Base-by-base conservation (phyloP, 805 yeast genomes). In the Yarrowia porcina region DNA sequence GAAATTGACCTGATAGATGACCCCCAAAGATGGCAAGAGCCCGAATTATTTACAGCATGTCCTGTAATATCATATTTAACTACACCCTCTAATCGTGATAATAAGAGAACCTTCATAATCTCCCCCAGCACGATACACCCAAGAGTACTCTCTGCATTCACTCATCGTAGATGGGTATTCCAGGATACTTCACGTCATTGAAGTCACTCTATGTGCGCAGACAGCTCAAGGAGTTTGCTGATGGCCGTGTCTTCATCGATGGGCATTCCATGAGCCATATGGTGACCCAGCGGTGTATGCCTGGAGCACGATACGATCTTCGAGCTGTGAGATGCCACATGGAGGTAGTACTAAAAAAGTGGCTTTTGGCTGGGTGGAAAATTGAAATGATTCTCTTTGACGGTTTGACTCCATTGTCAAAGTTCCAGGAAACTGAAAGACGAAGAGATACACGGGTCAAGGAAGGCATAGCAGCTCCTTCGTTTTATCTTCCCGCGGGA, bases 191-290 rank as follows among this genome's bases (percentile, higher is more conserved):
- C 36, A 33, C 57, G 21, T 42, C 33, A 35, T 35, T 50, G 57
- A 50, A 50, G 57, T 50, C 57, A 10, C 42, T 50, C 3, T 50
- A 50, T 35, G 57, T 50, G 41, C 41, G 57, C 21, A 50, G 35
- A 32, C 57, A 33, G 32, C 42, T 50, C 38, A 50, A 35, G 27
- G 42, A 50, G 30, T 33, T 50, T 35, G 57, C 57, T 12, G 42
- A 50, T 23, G 57, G 57, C 3, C 4, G 7, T 2, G 42, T 50
- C 30, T 50, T 50, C 32, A 50, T 50, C n/a, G 57, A 50, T 23
- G 57, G 57, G 3, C 57, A 50, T 23, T 50, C 57, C 20, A 50
- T 50, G 57, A 50, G 57, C 57, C 57, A 50, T 10, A 50, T 50
- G 57, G 42, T 50, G 17, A 50, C 57, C 4, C 32, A 50, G 7